Percentiles rank a stretch among this genome's conserved stretches.
Conservation (phyloP, 73 alveolate genomes). For the Uronychia setigera region DNA sequence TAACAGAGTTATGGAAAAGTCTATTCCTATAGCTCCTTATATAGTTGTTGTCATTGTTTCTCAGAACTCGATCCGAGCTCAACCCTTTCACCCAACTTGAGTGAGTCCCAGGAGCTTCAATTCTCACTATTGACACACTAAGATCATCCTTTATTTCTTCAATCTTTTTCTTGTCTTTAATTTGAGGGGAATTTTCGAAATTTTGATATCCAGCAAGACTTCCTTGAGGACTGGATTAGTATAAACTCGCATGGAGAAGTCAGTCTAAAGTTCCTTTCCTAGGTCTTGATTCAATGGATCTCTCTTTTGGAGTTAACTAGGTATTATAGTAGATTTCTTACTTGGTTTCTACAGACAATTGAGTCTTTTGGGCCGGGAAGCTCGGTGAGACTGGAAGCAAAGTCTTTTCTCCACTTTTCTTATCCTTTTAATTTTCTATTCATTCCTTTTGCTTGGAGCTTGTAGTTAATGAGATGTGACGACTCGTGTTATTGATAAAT, state of each 20-base stretch:
- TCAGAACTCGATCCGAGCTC: too few relatives aligned
- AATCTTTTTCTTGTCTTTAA: too few relatives aligned
- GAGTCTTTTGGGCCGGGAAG: not conserved
- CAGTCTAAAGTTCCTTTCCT: not conserved
- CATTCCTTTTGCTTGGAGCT: not conserved
- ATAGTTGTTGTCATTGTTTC: too few relatives aligned
- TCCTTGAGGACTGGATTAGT: not conserved
- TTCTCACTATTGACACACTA: too few relatives aligned
- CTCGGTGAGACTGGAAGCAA: not conserved
- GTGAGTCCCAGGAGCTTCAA: too few relatives aligned
- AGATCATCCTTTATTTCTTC: too few relatives aligned
- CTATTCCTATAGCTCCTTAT: too few relatives aligned
- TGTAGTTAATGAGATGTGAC: not conserved
- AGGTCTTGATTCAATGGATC: not conserved
- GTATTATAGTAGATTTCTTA: not conserved
- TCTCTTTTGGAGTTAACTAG: not conserved
- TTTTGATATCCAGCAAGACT: slow-evolving; percentile 10
- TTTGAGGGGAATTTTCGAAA: slow-evolving; percentile 13
- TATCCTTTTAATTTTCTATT: not conserved
- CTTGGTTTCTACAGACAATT: not conserved
- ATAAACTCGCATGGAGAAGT: not conserved
- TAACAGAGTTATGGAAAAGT: too few relatives aligned
- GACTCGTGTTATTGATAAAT: too few relatives aligned
- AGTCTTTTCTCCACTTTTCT: not conserved
- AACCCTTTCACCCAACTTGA: too few relatives aligned